Evolutionary conservation across 768 basidiomycete species (phyloP), one percentile per base, ranked within the genome.

Genomic region (Psilocybe subaeruginosa): DNA sequence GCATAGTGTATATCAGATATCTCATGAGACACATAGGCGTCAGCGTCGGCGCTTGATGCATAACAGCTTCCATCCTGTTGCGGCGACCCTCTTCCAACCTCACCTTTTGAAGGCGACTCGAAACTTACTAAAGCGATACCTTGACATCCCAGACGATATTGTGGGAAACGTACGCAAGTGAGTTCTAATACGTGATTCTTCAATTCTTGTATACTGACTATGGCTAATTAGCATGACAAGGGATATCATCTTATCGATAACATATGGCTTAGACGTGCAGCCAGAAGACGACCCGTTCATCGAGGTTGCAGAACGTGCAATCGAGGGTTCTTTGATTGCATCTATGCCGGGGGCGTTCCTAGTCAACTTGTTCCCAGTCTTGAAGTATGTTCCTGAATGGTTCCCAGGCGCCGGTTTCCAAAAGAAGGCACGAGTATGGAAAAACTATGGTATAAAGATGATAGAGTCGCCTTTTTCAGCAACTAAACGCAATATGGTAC

Each of bases 341-440:
- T 12, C 16, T n/a, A 33, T 53, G n/a, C 51, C 51, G 16, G 51
- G 51, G 14, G 4, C 74, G 72, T 9, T 56, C 73, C 0, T 77
- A 3, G 76, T 76, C 35, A 74, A 80, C 49, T 57, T 66, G 0
- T 30, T 72, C 12, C 70, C 70, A 16, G 37, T 69, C 12, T 62
- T 41, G 29, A 73, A 73, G 57, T 64, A 77, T 43, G 52, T 79
- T 2, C 79, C 78, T 2, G 64, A 58, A 4, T 78, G 75, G 72
- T 61, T 79, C 48, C 77, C 79, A 41, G 73, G 75, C 1, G 70
- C 72, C 0, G 69, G 70, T 3, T 78, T 80, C 65, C 72, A 77
- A 59, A 65, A 61, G 0, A 66, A 69, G 45, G 79, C 79, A 4
- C 66, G 60, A 11, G 60, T 69, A 9, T 74, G 73, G 71, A 57